Percentiles rank a stretch among this genome's conserved stretches.
These are phyloP conservation scores for Penicillium paxilli DNA, from an alignment of 495 filamentous ascomycete genomes.

Conservation along the genomic window DNA sequence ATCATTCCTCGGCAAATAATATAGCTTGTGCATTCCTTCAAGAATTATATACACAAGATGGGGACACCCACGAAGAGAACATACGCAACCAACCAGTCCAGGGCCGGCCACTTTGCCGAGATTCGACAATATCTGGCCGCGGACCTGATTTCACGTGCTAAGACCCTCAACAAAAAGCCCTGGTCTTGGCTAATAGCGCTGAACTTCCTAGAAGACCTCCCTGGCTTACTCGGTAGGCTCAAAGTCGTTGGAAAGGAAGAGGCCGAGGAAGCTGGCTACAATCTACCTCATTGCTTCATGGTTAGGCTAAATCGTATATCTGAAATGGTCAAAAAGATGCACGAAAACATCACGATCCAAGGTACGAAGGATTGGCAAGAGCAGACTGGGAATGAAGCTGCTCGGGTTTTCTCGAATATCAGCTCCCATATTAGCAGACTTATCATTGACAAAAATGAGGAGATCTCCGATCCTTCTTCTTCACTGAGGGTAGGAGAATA, in stretches of 20 bases:
- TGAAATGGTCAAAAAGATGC: background rate
- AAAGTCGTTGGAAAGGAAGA: background rate
- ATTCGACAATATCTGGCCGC: background rate
- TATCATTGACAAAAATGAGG: background rate
- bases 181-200: background rate
- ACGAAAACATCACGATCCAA: background rate
- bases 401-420: background rate
- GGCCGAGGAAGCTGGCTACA: background rate
- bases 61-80: background rate
- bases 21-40: too few species aligned
- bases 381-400: background rate
- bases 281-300: background rate
- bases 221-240: background rate
- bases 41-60: background rate
- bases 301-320: background rate
- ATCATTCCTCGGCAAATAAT: too few species aligned
- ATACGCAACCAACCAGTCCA: background rate
- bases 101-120: background rate
- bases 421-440: background rate
- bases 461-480: background rate
- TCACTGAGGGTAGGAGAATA: background rate
- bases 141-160: background rate
- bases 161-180: background rate
- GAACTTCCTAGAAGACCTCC: background rate
- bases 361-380: background rate